Conservation (phyloP, 2,329 filamentous ascomycete genomes). For the Plectosphaerella plurivora region DNA sequence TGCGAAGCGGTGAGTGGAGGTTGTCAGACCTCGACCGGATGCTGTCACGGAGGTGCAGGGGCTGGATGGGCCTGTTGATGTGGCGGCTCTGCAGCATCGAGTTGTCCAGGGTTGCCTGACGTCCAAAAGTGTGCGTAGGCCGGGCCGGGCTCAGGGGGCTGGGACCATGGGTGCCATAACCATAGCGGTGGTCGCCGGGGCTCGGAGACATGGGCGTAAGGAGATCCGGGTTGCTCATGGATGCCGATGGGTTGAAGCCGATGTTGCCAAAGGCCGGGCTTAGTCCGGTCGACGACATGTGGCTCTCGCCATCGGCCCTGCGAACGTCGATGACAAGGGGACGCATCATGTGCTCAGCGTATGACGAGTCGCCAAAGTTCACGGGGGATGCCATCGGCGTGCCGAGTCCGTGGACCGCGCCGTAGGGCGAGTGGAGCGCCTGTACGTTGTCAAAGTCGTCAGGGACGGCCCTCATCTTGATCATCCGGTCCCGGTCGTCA, state of each 20-base stretch:
- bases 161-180: conserved; percentile 44
- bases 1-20: conserved; percentile 53
- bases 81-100: conserved; percentile 37
- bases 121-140: conserved; percentile 47
- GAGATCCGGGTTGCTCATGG: conserved; percentile 48
- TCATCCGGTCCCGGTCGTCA: conserved; percentile 67
- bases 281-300: conserved; percentile 62
- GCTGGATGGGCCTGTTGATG: conserved; percentile 48
- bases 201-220: conserved; percentile 54
- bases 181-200: conserved; percentile 47
- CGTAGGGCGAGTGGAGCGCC: conserved; percentile 63
- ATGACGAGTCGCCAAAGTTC: conserved; percentile 43
- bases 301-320: conserved; percentile 58
- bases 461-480: conserved; percentile 67
- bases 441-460: conserved; percentile 69
- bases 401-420: conserved; percentile 51
- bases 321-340: conserved; percentile 67
- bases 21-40: conserved; percentile 54
- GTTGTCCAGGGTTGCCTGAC: conserved; percentile 40
- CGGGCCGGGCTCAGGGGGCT: conserved; percentile 42
- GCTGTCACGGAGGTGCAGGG: conserved; percentile 54
- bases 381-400: conserved; percentile 43
- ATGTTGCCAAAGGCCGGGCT: conserved; percentile 65
- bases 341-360: conserved; percentile 58
- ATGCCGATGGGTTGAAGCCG: conserved; percentile 53